phyloP scores from a whole-genome alignment of 176 grass and related monocot species.

The Triticum timopheevii region DNA sequence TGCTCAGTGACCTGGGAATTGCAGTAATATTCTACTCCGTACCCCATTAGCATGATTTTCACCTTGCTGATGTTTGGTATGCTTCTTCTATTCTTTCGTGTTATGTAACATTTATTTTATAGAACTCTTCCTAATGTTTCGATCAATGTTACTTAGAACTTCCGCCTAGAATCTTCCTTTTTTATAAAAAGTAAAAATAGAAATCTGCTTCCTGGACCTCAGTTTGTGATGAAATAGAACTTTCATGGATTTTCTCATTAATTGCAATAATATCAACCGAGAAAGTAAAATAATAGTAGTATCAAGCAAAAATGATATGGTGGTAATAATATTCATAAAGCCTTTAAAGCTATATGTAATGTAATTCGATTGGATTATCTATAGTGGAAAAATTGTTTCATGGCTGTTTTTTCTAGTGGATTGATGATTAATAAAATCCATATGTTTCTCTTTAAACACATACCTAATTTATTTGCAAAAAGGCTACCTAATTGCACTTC shows the following conservation, averaged over 20 bases:
- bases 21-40: conserved; percentile 54
- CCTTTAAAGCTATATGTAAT: background rate
- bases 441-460: background rate
- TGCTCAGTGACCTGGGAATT: conserved; percentile 80
- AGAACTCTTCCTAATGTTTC: background rate
- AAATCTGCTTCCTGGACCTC: background rate
- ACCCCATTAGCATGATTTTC: conserved; percentile 17
- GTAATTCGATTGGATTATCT: background rate
- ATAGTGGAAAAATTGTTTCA: background rate
- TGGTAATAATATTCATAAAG: background rate
- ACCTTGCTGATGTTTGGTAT: conserved; percentile 10
- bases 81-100: conserved; percentile 9
- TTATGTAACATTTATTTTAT: background rate
- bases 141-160: conserved; percentile 1
- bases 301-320: background rate
- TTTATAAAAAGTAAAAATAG: background rate
- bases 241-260: background rate
- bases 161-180: background rate
- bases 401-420: background rate
- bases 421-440: conserved; percentile 1
- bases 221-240: background rate
- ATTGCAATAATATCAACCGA: background rate
- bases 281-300: background rate
- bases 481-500: background rate
- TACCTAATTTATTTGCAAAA: background rate